Evolutionary conservation across 139 green algal genomes (phyloP).

Genomic region (Choricystis sp.): DNA sequence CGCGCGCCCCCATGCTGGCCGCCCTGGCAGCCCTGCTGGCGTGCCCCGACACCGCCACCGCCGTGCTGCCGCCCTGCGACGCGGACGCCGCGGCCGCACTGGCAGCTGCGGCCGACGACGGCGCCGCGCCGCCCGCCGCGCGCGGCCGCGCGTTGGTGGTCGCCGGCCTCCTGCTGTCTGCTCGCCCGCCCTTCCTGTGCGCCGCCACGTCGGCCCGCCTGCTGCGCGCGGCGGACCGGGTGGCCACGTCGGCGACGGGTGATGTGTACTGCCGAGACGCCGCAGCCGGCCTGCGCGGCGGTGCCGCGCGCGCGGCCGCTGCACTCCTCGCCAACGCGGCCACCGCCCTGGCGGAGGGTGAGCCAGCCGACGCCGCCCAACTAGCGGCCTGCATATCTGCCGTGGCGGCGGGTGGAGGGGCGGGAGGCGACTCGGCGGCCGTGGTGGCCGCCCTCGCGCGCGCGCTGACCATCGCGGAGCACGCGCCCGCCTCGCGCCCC

Average conservation of each 20-base stretch:
- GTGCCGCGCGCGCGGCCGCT: too few species aligned
- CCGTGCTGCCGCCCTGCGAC: neutral
- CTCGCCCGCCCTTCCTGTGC: neutral
- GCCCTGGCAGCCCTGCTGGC: neutral
- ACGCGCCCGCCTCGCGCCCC: too few species aligned
- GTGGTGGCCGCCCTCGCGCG: too few species aligned
- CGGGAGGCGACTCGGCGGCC: too few species aligned
- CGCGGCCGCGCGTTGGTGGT: neutral
- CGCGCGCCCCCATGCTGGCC: too few species aligned
- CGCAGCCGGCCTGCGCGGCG: neutral
- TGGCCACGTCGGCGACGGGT: neutral
- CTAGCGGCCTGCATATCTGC: too few species aligned
- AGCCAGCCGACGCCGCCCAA: too few species aligned
- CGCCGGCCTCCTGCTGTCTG: neutral
- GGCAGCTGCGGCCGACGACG: neutral
- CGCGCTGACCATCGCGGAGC: too few species aligned
- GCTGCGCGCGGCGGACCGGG: neutral
- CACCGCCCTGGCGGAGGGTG: neutral
- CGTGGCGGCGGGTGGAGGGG: too few species aligned
- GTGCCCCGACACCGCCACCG: neutral
- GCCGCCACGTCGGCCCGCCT: neutral
- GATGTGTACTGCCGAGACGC: neutral
- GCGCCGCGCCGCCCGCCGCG: too few species aligned
- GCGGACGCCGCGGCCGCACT: neutral
- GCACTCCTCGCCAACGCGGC: neutral